Base-by-base conservation (phyloP, 495 filamentous ascomycete species). In the Xylaria curta region DNA sequence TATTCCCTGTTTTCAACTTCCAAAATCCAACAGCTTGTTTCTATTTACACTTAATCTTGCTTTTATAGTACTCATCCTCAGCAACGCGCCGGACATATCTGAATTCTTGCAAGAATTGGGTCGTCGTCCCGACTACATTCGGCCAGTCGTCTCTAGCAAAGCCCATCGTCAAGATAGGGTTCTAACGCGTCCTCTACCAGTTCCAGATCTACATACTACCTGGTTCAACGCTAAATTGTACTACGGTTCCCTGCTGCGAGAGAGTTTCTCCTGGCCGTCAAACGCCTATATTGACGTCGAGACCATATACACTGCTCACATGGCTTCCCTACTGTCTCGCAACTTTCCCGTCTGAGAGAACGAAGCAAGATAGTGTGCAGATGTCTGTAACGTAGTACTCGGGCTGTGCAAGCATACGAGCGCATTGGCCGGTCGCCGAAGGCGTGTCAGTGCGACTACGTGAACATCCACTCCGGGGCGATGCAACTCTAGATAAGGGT, bases 1-100 rank as follows among this genome's bases (percentile, higher is more conserved):
- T 60, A 17, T 40, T 62, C 59, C 59, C 59, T 62, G 59, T 26
- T 62, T 62, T 42, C 59, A 42, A 19, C 21, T 26, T 15, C 21
- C n/a, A 21, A 42, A 12, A 24, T 17, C 24, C 3, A n/a, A 19
- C 54, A 59, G 26, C 26, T 58, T 58, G 54, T 58, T 31, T 58
- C 4, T 58, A 10, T 59, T 59, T 59, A 59, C 31, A 59, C 51
- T 28, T 8, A 28, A 54, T 54, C 51, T 54, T 54, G 51, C 51
- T 47, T 47, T n/a, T 31, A 31, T 31, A 3, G 19, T 13, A 46
- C 10, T 46, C 42, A 46, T 46, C 12, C 42, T 8, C 6, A 40
- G 38, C 28, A 31, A 31, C 28, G 28, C 28, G 28, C 28, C 28
- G 28, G 28, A 31, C 28, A 31, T 31, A 31, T 31, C 28, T 31